phyloP scores from a whole-genome alignment of 2,329 filamentous ascomycete species.

The Gaeumannomyces sp. region DNA sequence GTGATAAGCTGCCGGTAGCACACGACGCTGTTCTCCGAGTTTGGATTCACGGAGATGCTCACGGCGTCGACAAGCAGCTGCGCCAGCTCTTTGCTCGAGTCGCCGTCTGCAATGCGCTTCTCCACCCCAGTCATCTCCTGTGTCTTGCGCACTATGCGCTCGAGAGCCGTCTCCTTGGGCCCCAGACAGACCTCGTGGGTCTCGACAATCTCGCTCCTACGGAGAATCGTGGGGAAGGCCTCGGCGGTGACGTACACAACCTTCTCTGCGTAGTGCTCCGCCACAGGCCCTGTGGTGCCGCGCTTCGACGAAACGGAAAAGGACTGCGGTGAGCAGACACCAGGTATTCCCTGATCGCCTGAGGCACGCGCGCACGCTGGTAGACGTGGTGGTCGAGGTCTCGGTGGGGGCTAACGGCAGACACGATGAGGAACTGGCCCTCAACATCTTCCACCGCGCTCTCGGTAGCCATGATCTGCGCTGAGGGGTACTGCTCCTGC shows the following conservation, averaged over 20 bases:
- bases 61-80: conserved; percentile 69
- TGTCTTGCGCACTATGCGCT: conserved; percentile 86
- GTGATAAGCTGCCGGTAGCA: conserved; percentile 72
- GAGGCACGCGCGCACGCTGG: conserved; percentile 77
- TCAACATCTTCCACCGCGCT: conserved; percentile 69
- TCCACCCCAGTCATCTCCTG: conserved; percentile 74
- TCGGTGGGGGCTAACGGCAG: conserved; percentile 72
- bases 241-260: conserved; percentile 77
- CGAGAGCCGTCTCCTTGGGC: conserved; percentile 80
- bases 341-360: conserved; percentile 79
- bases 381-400: conserved; percentile 79
- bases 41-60: conserved; percentile 67
- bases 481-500: conserved; percentile 82
- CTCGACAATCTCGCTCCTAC: conserved; percentile 76
- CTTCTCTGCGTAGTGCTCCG: conserved; percentile 77
- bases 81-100: conserved; percentile 54
- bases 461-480: conserved; percentile 68
- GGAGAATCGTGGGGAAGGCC: conserved; percentile 82
- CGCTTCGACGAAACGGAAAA: conserved; percentile 75
- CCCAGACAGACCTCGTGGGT: conserved; percentile 60
- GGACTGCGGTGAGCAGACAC: conserved; percentile 65
- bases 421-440: conserved; percentile 84
- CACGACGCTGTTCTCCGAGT: conserved; percentile 69
- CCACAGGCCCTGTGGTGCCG: conserved; percentile 60
- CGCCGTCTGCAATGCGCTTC: conserved; percentile 65